A percentile compares a stretch with the other conserved stretches of the same genome.
These are phyloP conservation scores for Cinnamomum micranthum DNA, from an alignment of 164 flowering plant genomes.

Conservation along the genomic window DNA sequence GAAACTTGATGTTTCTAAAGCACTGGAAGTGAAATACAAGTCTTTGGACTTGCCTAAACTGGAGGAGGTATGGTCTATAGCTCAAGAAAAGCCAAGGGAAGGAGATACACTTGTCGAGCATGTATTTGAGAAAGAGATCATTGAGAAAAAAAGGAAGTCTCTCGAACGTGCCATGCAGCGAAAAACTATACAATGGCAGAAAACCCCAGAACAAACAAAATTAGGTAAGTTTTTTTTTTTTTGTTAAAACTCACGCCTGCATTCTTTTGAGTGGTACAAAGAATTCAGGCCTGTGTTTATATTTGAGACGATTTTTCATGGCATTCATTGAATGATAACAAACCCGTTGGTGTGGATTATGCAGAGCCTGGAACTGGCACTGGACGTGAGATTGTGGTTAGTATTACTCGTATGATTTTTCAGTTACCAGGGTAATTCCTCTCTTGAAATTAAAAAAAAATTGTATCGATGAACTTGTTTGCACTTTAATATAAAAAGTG, in stretches of 20 bases:
- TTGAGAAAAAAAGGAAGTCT: slow-evolving; percentile 56
- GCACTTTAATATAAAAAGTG: background rate
- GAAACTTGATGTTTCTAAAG: slow-evolving; percentile 38
- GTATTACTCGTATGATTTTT: slow-evolving; percentile 18
- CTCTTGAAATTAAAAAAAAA: background rate
- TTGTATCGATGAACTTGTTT: background rate
- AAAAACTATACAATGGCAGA: slow-evolving; percentile 41
- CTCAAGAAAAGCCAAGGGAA: slow-evolving; percentile 50
- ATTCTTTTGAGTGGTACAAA: background rate
- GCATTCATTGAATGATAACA: background rate
- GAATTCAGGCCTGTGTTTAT: background rate
- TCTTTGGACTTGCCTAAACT: slow-evolving; percentile 44
- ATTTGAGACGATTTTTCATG: background rate
- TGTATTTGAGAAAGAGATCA: slow-evolving; percentile 51
- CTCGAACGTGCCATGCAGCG: slow-evolving; percentile 48
- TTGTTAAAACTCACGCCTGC: background rate
- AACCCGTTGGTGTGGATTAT: slow-evolving; percentile 18
- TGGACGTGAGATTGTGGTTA: slow-evolving; percentile 64
- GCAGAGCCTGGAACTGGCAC: slow-evolving; percentile 72
- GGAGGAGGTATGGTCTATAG: slow-evolving; percentile 61
- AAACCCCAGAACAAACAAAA: slow-evolving; percentile 46
- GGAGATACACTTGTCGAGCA: slow-evolving; percentile 47
- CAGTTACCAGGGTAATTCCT: background rate
- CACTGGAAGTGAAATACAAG: slow-evolving; percentile 20
- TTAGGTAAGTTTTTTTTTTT: slow-evolving; percentile 33